phyloP scores from a whole-genome alignment of 2,329 filamentous ascomycete species.

The Penicillium sp. region DNA sequence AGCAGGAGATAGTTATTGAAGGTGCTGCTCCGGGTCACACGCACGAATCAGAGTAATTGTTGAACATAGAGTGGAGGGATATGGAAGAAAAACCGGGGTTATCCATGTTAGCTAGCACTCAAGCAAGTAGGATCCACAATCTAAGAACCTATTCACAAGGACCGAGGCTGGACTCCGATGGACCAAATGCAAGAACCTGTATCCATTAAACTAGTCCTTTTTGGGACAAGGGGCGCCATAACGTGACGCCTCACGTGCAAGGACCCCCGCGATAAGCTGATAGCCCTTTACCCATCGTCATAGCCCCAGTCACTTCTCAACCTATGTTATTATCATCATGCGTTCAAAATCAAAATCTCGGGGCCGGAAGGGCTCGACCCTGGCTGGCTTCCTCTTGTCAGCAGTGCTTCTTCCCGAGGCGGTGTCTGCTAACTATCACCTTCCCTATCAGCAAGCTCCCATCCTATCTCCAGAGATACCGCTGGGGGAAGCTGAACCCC shows the following conservation, averaged over 20 bases:
- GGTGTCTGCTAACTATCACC: constrained; percentile 23
- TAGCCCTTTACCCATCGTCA: neutral
- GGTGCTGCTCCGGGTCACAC: neutral
- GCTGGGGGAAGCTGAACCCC: constrained; percentile 17
- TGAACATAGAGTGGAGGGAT: no score
- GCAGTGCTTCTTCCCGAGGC: constrained; percentile 20
- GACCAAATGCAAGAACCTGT: neutral
- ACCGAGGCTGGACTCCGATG: neutral
- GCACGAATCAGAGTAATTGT: neutral
- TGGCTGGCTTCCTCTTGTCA: constrained; percentile 23
- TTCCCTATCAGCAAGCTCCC: constrained; percentile 24
- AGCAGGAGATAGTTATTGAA: neutral
- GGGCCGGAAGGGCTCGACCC: constrained; percentile 4
- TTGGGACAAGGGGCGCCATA: neutral
- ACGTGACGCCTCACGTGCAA: neutral
- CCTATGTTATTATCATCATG: constrained; percentile 4
- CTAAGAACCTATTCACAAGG: no score
- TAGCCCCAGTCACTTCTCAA: constrained; percentile 6
- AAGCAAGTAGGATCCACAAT: no score
- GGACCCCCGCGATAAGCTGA: neutral
- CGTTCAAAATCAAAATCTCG: neutral
- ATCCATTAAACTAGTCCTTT: neutral
- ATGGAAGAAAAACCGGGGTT: no score
- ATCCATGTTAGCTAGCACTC: no score
- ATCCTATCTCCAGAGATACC: constrained; percentile 37